phyloP scores from a whole-genome alignment of 306 rosid genomes.

The Amphicarpaea edgeworthii region DNA sequence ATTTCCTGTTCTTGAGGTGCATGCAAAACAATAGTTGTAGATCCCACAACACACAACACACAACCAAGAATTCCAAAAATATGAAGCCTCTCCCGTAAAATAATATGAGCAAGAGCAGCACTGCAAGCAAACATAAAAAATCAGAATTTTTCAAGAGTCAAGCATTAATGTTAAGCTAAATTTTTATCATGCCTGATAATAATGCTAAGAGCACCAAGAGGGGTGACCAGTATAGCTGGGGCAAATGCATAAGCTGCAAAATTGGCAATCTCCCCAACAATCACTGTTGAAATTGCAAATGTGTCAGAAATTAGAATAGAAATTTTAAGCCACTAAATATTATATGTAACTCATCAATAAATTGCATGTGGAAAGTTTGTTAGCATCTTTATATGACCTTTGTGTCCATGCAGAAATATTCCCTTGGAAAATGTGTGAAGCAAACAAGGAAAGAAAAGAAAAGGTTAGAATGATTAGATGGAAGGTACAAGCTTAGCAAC shows the following conservation, averaged over 20 bases:
- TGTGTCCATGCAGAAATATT: conserved; percentile 13
- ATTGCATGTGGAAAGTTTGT: conserved; percentile 19
- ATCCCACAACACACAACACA: conserved; percentile 95
- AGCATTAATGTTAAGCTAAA: conserved; percentile 36
- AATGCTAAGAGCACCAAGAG: conserved; percentile 99
- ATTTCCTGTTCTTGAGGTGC: conserved; percentile 96
- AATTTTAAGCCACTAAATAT: conserved; percentile 11
- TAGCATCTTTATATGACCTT: conserved; percentile 1
- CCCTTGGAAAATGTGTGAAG: conserved; percentile 13
- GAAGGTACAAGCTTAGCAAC: conserved; percentile 19
- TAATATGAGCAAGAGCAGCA: conserved; percentile 97
- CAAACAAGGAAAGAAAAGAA: neutral
- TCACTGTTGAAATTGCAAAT: conserved; percentile 74
- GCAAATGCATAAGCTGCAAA: conserved; percentile 99
- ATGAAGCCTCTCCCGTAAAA: conserved; percentile 89
- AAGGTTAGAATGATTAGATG: neutral
- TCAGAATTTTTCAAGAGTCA: conserved; percentile 54
- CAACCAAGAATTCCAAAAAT: conserved; percentile 98
- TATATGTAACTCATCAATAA: conserved; percentile 30
- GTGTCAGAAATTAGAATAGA: conserved; percentile 56
- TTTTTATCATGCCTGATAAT: conserved; percentile 84
- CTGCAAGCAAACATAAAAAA: conserved; percentile 63
- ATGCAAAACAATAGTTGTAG: conserved; percentile 94
- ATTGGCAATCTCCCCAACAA: conserved; percentile 97
- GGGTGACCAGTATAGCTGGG: conserved; percentile 97